Evolutionary conservation across 2,329 filamentous ascomycete genomes (phyloP), one percentile per base, ranked within the genome.

Genomic region (Piedraia hortae): DNA sequence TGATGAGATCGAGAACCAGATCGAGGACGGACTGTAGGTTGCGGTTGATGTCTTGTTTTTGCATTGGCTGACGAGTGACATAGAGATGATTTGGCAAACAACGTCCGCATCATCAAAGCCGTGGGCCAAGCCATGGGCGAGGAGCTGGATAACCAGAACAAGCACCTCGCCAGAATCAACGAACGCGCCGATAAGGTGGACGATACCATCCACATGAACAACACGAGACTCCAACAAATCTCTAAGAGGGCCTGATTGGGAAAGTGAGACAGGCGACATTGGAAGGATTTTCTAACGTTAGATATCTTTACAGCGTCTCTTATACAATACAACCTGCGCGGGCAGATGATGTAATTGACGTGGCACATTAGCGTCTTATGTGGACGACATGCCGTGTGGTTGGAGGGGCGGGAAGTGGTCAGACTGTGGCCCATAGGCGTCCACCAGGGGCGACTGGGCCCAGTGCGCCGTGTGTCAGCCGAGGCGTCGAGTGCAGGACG

Each of bases 91-190:
- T 16, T 46, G 58, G 24, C 54, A 56, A n/a, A n/a, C 25, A 61
- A 61, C 25, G 69, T 72, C 6, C 56, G 58, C 26, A 60, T 69
- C 31, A 50, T 89, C 41, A 78, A 88, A 37, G 51, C 57, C 30
- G 53, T 85, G 11, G 73, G 72, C 9, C 54, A 58, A 32, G 72
- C 70, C 20, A 80, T 77, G 38, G 69, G 68, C 21, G 52, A 59
- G 20, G 74, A 85, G 41, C 57, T 85, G 12, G 66, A 75, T 28
- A 50, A 59, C 26, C 73, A 88, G 50, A 88, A 88, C 46, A 58
- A 59, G 35, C 58, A 67, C 37, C 69, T 90, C 37, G 67, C 72
- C 29, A 59, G 66, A 27, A 75, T 91, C 39, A 72, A 20, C 21
- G 28, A 20, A 20, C 38, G 31, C 74, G 82, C 68, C 47, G 77